These are phyloP conservation scores for Tylopilus vinaceipallidus DNA, from an alignment of 768 basidiomycete genomes.

Conservation along the genomic window DNA sequence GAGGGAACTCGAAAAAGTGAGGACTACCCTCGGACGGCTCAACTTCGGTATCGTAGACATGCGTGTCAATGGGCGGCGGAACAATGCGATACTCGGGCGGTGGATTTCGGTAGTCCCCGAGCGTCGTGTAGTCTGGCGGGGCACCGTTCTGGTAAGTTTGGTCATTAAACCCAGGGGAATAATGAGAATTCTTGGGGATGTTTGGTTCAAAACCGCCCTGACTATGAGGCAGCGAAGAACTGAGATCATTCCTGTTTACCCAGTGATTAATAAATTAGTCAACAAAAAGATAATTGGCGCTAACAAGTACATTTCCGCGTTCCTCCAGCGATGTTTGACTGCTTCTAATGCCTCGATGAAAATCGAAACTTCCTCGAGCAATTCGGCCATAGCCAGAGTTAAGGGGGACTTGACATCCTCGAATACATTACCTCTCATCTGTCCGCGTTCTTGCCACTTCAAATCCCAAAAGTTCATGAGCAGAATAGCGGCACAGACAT, in stretches of 20 bases:
- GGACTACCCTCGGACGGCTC: slow-evolving; percentile 12
- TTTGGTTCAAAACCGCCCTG: slow-evolving; percentile 23
- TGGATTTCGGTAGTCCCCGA: slow-evolving; percentile 13
- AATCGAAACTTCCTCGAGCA: slow-evolving; percentile 29
- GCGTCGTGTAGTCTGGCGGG: slow-evolving; percentile 14
- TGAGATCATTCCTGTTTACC: slow-evolving; percentile 24
- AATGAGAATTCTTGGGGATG: slow-evolving; percentile 9
- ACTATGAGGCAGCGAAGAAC: slow-evolving; percentile 27
- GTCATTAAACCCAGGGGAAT: slow-evolving; percentile 10
- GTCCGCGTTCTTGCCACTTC: slow-evolving; percentile 43
- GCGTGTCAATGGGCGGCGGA: slow-evolving; percentile 10
- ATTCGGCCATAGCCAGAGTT: slow-evolving; percentile 28
- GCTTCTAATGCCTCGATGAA: slow-evolving; percentile 30
- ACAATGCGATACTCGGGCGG: slow-evolving; percentile 13
- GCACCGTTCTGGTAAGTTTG: slow-evolving; percentile 3
- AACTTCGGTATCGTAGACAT: slow-evolving; percentile 10
- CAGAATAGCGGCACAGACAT: slow-evolving; percentile 51
- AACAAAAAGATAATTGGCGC: slow-evolving; percentile 11
- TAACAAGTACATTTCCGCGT: slow-evolving; percentile 37
- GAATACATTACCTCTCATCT: slow-evolving; percentile 19
- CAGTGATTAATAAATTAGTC: slow-evolving; percentile 35
- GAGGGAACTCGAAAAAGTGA: slow-evolving; percentile 29
- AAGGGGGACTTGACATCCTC: slow-evolving; percentile 34
- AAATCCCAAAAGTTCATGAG: slow-evolving; percentile 59
- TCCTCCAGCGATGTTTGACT: slow-evolving; percentile 31